Evolutionary conservation across 768 basidiomycete species (phyloP), one percentile per base, ranked within the genome.

Genomic region (Sarcodon sp.): DNA sequence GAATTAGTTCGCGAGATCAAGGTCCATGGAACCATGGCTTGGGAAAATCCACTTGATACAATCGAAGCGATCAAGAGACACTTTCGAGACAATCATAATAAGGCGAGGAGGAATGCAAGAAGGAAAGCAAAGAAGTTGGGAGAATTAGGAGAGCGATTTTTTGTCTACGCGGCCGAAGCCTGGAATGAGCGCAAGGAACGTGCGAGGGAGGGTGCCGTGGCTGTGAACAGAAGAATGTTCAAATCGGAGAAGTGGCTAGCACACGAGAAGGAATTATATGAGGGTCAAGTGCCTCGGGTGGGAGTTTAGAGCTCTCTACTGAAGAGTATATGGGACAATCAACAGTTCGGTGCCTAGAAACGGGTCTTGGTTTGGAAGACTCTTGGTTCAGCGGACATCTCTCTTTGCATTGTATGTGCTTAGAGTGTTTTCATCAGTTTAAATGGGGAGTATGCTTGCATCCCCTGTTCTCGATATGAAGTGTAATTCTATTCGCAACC

Each of bases 1-100:
- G 53, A 57, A 15, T 55, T 63, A 21, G 49, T 48, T 31, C 46
- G 50, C 4, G 57, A 57, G 4, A 57, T 63, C 48, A 49, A 46
- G 12, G 43, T 47, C 12, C 57, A 60, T 54, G 54, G 55, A n/a
- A 48, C 50, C 6, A 21, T 44, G 36, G 49, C 46, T 15, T 45
- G 47, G 45, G 47, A 41, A 27, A 27, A 27, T 27, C 21, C 21
- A 3, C 21, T 27, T 27, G 21, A 27, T 27, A 27, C 21, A 27
- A 27, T 27, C 21, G 21, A 27, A 27, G 21, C 21, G 21, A 27
- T 27, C 21, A 27, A 4, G 21, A 27, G 4, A 27, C 13, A 41
- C 39, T 41, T 41, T 11, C 13, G 15, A 27, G 39, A 41, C 16
- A 27, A 41, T 4, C 39, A 15, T 27, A 41, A 41, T 15, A 41